A percentile compares a stretch with the other conserved stretches of the same genome.
Conservation (phyloP, 2,329 filamentous ascomycete genomes). For the Ceratocystis cubensis region DNA sequence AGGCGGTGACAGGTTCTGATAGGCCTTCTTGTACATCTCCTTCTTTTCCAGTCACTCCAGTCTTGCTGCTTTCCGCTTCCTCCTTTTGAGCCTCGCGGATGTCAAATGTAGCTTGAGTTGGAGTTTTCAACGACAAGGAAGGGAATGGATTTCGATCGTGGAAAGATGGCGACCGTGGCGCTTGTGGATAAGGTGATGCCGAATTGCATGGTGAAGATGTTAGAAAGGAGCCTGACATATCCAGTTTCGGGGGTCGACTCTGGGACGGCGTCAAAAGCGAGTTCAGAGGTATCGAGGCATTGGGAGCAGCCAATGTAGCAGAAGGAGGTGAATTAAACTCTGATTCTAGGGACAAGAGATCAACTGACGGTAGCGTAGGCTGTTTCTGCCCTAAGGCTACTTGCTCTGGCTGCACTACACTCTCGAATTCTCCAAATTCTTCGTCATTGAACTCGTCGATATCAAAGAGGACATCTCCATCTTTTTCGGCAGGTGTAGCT, state of each 20-base stretch:
- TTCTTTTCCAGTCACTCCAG: slow-evolving; percentile 28
- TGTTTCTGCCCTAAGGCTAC: background rate
- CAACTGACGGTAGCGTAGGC: slow-evolving; percentile 27
- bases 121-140: slow-evolving; percentile 36
- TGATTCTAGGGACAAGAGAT: slow-evolving; percentile 32
- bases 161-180: slow-evolving; percentile 41
- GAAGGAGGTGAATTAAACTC: background rate
- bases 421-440: slow-evolving; percentile 35
- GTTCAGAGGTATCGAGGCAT: background rate
- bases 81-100: background rate
- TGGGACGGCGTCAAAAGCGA: slow-evolving; percentile 22
- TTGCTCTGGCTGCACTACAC: slow-evolving; percentile 17
- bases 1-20: slow-evolving; percentile 32
- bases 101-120: slow-evolving; percentile 28
- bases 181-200: slow-evolving; percentile 33
- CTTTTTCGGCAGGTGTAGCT: slow-evolving; percentile 24
- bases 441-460: slow-evolving; percentile 38
- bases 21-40: background rate
- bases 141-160: slow-evolving; percentile 42
- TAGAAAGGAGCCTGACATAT: background rate
- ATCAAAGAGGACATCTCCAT: slow-evolving; percentile 54
- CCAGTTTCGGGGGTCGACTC: slow-evolving; percentile 8
- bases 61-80: slow-evolving; percentile 23
- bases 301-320: background rate
- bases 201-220: background rate